Percentiles rank a stretch among this genome's conserved stretches.
phyloP scores from a whole-genome alignment of 2,329 filamentous ascomycete species.

The Drechslera avenae region DNA sequence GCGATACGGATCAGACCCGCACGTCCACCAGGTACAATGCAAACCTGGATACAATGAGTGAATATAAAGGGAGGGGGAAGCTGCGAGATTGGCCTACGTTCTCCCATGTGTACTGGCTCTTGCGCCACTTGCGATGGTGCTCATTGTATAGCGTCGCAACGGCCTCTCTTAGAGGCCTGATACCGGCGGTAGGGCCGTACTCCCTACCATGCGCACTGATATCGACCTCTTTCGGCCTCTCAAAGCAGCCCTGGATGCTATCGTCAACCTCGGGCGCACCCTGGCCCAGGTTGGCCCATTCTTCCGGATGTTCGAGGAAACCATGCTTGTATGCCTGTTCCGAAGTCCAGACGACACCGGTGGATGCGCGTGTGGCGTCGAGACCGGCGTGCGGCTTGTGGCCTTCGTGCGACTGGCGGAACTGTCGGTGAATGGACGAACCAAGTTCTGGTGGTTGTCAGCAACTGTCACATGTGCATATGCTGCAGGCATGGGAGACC shows the following conservation, averaged over 20 bases:
- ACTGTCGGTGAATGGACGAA: constrained; percentile 86
- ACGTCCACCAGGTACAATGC: constrained; percentile 88
- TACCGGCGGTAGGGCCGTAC: constrained; percentile 91
- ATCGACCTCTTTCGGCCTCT: constrained; percentile 77
- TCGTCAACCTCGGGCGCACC: constrained; percentile 93
- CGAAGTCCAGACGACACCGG: constrained; percentile 92
- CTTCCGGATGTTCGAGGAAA: constrained; percentile 77
- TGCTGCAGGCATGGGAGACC: constrained; percentile 1
- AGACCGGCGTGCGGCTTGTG: constrained; percentile 90
- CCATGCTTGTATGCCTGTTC: constrained; percentile 89
- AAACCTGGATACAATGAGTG: constrained; percentile 1
- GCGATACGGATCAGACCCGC: constrained; percentile 94
- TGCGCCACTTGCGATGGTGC: constrained; percentile 85
- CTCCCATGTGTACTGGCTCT: constrained; percentile 93
- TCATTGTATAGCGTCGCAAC: constrained; percentile 93
- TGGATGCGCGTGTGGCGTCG: constrained; percentile 84
- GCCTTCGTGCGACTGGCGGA: constrained; percentile 87
- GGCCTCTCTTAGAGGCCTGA: constrained; percentile 85
- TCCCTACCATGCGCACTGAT: constrained; percentile 80
- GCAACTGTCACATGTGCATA: not conserved
- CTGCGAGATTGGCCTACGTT: constrained; percentile 54
- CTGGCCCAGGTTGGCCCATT: constrained; percentile 93
- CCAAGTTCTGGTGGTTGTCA: constrained; percentile 65
- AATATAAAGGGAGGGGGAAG: constrained; percentile 61
- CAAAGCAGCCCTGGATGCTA: constrained; percentile 87